phyloP scores from a whole-genome alignment of 2,329 filamentous ascomycete genomes.

The Lojkania enalia region DNA sequence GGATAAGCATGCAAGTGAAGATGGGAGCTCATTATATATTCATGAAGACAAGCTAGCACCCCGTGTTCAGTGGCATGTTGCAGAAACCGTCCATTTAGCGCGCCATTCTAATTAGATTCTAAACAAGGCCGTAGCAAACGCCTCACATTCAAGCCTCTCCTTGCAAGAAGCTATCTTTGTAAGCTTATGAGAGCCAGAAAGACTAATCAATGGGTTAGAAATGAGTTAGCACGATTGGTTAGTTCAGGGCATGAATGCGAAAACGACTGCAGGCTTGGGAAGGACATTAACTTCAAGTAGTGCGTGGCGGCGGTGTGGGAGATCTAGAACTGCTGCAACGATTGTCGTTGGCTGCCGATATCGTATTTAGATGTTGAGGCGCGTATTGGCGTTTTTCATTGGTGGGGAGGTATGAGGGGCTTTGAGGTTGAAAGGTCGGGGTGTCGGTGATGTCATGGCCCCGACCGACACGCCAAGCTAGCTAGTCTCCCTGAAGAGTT shows the following conservation, averaged over 20 bases:
- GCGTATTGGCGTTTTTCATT: conserved; percentile 1
- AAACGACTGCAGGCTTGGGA: neutral
- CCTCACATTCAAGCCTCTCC: too few species aligned
- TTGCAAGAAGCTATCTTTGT: neutral
- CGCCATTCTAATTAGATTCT: too few species aligned
- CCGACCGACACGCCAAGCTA: conserved; percentile 7
- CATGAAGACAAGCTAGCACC: too few species aligned
- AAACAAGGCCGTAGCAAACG: too few species aligned
- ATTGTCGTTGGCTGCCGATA: neutral
- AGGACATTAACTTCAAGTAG: neutral
- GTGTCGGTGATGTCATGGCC: conserved; percentile 13
- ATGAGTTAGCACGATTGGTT: neutral
- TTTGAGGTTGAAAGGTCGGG: conserved; percentile 5
- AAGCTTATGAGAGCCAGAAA: neutral
- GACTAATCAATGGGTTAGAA: too few species aligned
- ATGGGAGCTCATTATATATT: too few species aligned
- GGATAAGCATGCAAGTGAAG: too few species aligned
- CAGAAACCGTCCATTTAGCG: too few species aligned
- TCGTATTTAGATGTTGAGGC: conserved; percentile 1
- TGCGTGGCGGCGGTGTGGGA: neutral
- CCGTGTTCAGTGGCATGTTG: too few species aligned
- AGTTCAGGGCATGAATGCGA: conserved; percentile 1
- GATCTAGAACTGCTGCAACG: too few species aligned
- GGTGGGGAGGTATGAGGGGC: neutral
- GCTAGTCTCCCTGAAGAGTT: neutral